Conservation (phyloP, 305 asterid genomes). For the Andrographis paniculata region DNA sequence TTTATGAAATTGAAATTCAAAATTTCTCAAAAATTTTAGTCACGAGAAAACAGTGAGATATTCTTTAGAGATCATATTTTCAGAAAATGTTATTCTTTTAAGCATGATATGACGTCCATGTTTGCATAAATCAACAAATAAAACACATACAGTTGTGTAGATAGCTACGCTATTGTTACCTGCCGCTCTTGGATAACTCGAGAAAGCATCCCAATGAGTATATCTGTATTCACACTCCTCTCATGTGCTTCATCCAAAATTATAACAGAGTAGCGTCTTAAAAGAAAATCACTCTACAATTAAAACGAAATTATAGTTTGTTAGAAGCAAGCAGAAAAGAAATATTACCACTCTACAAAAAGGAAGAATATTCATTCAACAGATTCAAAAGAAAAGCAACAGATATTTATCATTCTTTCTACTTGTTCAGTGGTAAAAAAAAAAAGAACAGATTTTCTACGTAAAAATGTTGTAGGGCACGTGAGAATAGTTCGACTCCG, state of each 20-base stretch:
- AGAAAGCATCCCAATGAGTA: conserved; percentile 96
- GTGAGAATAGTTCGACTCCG: conserved; percentile 5
- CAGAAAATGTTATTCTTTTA: not conserved
- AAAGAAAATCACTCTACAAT: conserved; percentile 67
- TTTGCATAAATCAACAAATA: too few relatives aligned
- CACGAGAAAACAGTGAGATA: not conserved
- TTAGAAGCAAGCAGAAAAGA: conserved; percentile 12
- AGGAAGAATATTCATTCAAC: conserved; percentile 10
- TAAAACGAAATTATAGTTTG: conserved; percentile 11
- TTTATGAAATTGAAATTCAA: conserved; percentile 4
- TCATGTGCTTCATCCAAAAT: conserved; percentile 98
- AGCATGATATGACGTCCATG: too few relatives aligned
- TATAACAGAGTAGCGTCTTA: conserved; percentile 74
- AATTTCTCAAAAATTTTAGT: not conserved
- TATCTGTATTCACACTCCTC: conserved; percentile 95
- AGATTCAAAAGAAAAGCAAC: conserved; percentile 3
- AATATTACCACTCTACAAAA: conserved; percentile 3
- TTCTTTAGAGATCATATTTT: too few relatives aligned
- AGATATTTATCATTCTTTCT: not conserved
- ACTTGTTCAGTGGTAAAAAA: too few relatives aligned
- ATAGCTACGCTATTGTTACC: conserved; percentile 32
- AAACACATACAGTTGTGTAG: not conserved
- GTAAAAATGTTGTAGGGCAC: not conserved
- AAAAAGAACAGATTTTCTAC: too few relatives aligned
- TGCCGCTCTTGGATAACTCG: conserved; percentile 78